phyloP scores from a whole-genome alignment of 768 basidiomycete genomes.

The Russula ochroleuca region DNA sequence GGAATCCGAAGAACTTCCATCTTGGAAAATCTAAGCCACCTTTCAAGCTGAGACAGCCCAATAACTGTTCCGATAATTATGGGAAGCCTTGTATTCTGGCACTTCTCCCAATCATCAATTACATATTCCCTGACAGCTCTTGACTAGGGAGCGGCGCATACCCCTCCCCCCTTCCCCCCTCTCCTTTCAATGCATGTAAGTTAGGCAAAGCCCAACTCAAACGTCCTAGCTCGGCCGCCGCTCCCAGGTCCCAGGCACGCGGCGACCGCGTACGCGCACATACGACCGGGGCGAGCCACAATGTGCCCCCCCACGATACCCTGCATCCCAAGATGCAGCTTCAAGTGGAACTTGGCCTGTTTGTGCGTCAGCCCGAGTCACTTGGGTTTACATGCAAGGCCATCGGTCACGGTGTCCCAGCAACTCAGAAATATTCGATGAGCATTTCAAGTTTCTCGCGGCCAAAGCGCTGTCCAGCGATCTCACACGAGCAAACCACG shows the following conservation, averaged over 20 bases:
- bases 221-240: background rate
- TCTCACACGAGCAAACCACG: background rate
- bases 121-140: background rate
- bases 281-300: too few relatives aligned
- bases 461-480: background rate
- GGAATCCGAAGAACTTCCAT: conserved; percentile 6
- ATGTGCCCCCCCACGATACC: background rate
- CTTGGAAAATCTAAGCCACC: background rate
- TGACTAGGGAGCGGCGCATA: background rate
- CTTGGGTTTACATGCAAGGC: background rate
- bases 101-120: conserved; percentile 8
- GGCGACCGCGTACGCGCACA: background rate
- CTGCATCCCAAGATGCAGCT: background rate
- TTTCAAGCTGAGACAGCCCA: conserved; percentile 1
- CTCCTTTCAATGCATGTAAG: background rate
- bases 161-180: background rate
- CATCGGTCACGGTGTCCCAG: background rate
- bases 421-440: background rate
- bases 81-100: conserved; percentile 9
- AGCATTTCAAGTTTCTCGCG: background rate
- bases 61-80: background rate
- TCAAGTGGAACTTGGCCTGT: background rate
- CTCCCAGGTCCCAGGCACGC: background rate
- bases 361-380: background rate
- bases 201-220: too few relatives aligned